These are phyloP conservation scores for Nakazawaea ambrosiae DNA, from an alignment of 805 yeast genomes.

Conservation along the genomic window DNA sequence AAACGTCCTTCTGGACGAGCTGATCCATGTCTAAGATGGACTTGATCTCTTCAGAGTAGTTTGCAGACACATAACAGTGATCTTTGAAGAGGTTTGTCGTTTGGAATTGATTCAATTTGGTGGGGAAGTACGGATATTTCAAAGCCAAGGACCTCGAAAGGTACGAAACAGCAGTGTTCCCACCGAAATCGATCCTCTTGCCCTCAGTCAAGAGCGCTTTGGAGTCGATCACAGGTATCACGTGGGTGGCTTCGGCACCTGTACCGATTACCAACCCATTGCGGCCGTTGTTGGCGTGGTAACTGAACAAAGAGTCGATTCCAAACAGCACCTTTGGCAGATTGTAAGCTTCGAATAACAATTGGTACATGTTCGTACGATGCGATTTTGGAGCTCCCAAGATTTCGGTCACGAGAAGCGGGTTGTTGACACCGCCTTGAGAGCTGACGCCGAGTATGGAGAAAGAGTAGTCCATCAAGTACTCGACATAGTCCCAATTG, in stretches of 20 bases:
- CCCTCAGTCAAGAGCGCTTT: conserved; percentile 57
- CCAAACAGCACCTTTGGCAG: conserved; percentile 76
- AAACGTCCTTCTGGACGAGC: conserved; percentile 63
- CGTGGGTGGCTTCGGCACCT: conserved; percentile 75
- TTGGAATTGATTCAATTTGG: conserved; percentile 57
- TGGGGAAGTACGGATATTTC: conserved; percentile 90
- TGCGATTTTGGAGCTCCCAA: conserved; percentile 67
- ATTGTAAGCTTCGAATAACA: conserved; percentile 77
- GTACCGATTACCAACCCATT: conserved; percentile 75
- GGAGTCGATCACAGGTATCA: conserved; percentile 77
- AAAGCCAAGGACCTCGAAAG: conserved; percentile 57
- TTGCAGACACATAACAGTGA: conserved; percentile 67
- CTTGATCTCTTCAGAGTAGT: conserved; percentile 60
- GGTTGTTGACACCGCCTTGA: conserved; percentile 56
- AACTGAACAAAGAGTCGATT: conserved; percentile 76
- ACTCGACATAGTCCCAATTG: conserved; percentile 90
- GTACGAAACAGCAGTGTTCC: conserved; percentile 61
- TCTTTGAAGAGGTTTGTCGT: conserved; percentile 63
- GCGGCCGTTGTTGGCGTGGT: conserved; percentile 48
- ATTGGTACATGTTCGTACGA: conserved; percentile 68
- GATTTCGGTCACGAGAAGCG: conserved; percentile 74
- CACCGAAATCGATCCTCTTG: conserved; percentile 91
- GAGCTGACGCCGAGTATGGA: conserved; percentile 65
- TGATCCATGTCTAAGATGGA: conserved; percentile 51
- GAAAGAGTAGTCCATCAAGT: conserved; percentile 76